Evolutionary conservation across 2,329 filamentous ascomycete genomes (phyloP).

Genomic region (Fusarium armeniacum): DNA sequence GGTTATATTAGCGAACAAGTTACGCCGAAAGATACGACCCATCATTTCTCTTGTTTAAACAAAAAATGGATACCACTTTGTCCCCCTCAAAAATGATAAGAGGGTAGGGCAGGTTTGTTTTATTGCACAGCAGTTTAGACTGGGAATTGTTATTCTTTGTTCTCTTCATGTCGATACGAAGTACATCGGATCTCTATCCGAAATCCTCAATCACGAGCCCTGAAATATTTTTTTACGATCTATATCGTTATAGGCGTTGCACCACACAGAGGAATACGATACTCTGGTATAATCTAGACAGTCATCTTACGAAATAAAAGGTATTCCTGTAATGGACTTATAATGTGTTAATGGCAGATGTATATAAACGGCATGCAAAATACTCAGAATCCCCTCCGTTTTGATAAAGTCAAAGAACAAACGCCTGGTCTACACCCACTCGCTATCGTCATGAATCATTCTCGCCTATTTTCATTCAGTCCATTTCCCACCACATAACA

Average conservation of each 20-base stretch:
- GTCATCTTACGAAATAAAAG: background rate
- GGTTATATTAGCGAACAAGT: slow-evolving; percentile 1
- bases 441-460: slow-evolving; percentile 14
- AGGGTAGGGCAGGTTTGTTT: slow-evolving; percentile 34
- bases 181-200: slow-evolving; percentile 4
- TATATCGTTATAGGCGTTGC: slow-evolving; percentile 38
- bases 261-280: slow-evolving; percentile 29
- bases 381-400: slow-evolving; percentile 12
- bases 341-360: slow-evolving; percentile 32
- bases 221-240: slow-evolving; percentile 11
- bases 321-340: background rate
- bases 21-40: slow-evolving; percentile 12
- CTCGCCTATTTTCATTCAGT: slow-evolving; percentile 12
- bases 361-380: slow-evolving; percentile 17
- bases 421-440: slow-evolving; percentile 2
- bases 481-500: slow-evolving; percentile 45
- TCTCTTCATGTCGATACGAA: slow-evolving; percentile 29
- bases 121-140: slow-evolving; percentile 29
- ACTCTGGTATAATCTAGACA: slow-evolving; percentile 30
- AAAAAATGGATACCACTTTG: slow-evolving; percentile 39
- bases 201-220: slow-evolving; percentile 4
- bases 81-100: slow-evolving; percentile 26
- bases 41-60: slow-evolving; percentile 27
- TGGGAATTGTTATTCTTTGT: slow-evolving; percentile 28
- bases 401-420: slow-evolving; percentile 11